These are phyloP conservation scores for Ceratocystis albifundus DNA, from an alignment of 2,329 filamentous ascomycete genomes.

Conservation along the genomic window DNA sequence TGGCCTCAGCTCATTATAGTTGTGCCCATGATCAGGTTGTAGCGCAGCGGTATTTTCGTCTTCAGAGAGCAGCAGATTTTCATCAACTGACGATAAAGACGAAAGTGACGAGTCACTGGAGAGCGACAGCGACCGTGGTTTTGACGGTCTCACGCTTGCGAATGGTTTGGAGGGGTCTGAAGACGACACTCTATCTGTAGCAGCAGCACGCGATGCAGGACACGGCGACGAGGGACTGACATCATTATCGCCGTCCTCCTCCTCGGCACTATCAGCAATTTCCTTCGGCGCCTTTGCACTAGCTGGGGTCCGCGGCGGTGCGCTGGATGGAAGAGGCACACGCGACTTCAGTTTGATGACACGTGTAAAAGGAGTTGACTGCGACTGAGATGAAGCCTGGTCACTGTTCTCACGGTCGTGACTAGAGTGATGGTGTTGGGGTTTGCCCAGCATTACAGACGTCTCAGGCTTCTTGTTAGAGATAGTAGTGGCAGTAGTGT, in stretches of 20 bases:
- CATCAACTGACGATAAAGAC: constrained; percentile 21
- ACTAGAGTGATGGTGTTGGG: background rate
- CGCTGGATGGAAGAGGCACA: background rate
- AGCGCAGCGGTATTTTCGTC: constrained; percentile 9
- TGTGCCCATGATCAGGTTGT: background rate
- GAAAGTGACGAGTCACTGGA: constrained; percentile 23
- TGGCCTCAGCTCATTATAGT: background rate
- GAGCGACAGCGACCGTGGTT: constrained; percentile 15
- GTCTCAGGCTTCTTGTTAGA: background rate
- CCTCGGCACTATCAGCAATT: constrained; percentile 6
- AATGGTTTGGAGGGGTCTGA: background rate
- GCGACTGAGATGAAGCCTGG: background rate
- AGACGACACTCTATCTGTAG: background rate
- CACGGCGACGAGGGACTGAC: constrained; percentile 4
- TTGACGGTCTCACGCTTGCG: background rate
- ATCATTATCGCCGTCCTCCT: background rate
- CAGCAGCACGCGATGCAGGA: constrained; percentile 1
- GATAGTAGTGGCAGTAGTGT: too few relatives aligned
- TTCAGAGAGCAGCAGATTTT: constrained; percentile 17
- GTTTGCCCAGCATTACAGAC: background rate
- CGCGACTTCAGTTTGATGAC: constrained; percentile 14
- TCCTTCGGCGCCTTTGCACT: background rate
- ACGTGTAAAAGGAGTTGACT: background rate
- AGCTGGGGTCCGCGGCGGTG: background rate
- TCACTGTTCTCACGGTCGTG: background rate